These are phyloP conservation scores for Neurospora sp. DNA, from an alignment of 495 filamentous ascomycete genomes.

Conservation along the genomic window DNA sequence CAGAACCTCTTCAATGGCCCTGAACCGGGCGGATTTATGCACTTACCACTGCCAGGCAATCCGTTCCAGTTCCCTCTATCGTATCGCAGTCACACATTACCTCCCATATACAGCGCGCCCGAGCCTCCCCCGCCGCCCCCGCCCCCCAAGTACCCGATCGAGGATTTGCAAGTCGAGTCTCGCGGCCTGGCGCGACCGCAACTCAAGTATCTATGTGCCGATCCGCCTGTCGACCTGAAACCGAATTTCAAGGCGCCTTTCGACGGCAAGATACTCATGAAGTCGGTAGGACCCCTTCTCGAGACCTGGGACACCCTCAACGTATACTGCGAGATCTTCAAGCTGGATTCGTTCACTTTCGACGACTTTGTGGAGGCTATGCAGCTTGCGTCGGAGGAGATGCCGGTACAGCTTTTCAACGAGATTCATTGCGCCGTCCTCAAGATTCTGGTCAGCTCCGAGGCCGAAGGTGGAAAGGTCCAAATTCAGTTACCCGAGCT, in stretches of 20 bases:
- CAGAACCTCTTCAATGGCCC: constrained; percentile 26
- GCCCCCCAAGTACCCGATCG: constrained; percentile 86
- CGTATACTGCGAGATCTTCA: constrained; percentile 87
- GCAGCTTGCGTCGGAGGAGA: constrained; percentile 63
- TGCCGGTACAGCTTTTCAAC: constrained; percentile 77
- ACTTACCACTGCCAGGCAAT: constrained; percentile 29
- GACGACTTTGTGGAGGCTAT: constrained; percentile 92
- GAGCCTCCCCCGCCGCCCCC: constrained; percentile 59
- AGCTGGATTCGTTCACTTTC: constrained; percentile 93
- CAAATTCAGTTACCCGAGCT: constrained; percentile 71
- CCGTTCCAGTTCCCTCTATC: constrained; percentile 34
- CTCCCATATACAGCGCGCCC: constrained; percentile 25
- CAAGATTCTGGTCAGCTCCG: constrained; percentile 71
- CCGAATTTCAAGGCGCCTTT: constrained; percentile 9
- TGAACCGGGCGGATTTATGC: constrained; percentile 27
- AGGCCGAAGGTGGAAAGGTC: constrained; percentile 65
- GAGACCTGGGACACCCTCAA: constrained; percentile 95
- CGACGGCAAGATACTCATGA: constrained; percentile 57
- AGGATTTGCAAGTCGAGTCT: constrained; percentile 73
- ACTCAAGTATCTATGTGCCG: constrained; percentile 65
- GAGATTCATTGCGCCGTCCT: constrained; percentile 88
- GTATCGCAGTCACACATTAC: constrained; percentile 26
- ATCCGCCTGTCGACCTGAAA: constrained; percentile 32
- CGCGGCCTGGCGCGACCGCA: constrained; percentile 54
- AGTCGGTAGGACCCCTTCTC: constrained; percentile 68